Conservation (phyloP, 164 flowering plant species). For the Santalum album region DNA sequence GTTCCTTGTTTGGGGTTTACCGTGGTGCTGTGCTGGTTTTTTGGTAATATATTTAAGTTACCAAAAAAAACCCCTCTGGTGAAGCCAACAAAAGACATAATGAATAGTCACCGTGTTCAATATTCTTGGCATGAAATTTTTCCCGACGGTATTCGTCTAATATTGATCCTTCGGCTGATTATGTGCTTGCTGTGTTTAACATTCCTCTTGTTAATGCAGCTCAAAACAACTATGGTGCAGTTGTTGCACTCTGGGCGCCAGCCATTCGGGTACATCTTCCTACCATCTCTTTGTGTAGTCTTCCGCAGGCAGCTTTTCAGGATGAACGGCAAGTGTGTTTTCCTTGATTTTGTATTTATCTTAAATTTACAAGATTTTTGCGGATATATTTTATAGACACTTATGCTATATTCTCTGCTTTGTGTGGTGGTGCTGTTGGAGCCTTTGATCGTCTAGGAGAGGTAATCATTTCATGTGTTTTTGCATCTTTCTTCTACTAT, state of each 20-base stretch:
- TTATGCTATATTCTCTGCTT: conserved; percentile 74
- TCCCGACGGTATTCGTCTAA: conserved; percentile 55
- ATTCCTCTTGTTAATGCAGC: conserved; percentile 45
- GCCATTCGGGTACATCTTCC: conserved; percentile 50
- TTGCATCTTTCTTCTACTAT: background rate
- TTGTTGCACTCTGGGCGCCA: conserved; percentile 83
- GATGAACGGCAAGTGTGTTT: conserved; percentile 86
- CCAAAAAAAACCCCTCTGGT: too few species aligned
- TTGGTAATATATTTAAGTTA: too few species aligned
- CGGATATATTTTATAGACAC: conserved; percentile 98
- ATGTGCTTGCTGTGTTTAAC: conserved; percentile 7
- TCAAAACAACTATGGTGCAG: conserved; percentile 65
- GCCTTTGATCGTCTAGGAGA: conserved; percentile 96
- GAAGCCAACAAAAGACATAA: conserved; percentile 82
- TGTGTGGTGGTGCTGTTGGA: conserved; percentile 86
- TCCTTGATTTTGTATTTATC: conserved; percentile 10
- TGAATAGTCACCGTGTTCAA: conserved; percentile 46
- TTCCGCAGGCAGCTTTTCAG: conserved; percentile 59
- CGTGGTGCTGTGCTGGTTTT: too few species aligned
- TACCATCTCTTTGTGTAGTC: background rate
- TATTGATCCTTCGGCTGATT: conserved; percentile 2
- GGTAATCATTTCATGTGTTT: conserved; percentile 29
- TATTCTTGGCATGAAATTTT: conserved; percentile 96
- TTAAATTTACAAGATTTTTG: conserved; percentile 8
- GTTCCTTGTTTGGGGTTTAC: too few species aligned